phyloP scores from a whole-genome alignment of 108 stramenopile genomes.

The Cyclostephanos invisitatus region DNA sequence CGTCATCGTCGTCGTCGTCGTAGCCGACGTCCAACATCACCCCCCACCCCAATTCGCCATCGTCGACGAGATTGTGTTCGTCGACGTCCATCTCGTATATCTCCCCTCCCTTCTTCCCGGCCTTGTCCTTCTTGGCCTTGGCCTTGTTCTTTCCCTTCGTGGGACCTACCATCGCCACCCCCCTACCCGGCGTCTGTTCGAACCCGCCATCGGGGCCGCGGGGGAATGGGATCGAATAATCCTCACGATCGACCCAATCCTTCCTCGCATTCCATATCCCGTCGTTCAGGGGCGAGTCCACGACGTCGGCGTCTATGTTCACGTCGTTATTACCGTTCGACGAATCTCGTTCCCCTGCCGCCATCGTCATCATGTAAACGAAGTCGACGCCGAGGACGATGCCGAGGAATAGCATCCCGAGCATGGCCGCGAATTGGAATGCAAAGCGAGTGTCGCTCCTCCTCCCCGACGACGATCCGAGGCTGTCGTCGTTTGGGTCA shows the following conservation, averaged over 20 bases:
- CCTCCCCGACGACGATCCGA: not conserved
- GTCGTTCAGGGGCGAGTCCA: no score
- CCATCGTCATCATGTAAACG: conserved; percentile 3
- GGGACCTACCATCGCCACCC: no score
- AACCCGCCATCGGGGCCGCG: not conserved
- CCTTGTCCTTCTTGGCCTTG: conserved; percentile 10
- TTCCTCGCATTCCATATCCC: no score
- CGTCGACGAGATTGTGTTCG: not conserved
- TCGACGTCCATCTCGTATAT: not conserved
- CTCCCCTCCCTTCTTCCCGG: conserved; percentile 13
- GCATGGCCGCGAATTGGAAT: conserved; percentile 30
- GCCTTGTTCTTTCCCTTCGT: conserved; percentile 5
- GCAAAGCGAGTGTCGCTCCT: conserved; percentile 11
- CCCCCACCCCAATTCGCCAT: not conserved
- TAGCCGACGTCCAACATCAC: not conserved
- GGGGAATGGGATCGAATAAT: not conserved
- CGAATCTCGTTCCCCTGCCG: no score
- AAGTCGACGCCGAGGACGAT: conserved; percentile 15
- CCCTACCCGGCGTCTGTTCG: not conserved
- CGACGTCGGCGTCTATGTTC: not conserved
- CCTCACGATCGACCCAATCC: not conserved
- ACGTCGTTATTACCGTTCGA: not conserved
- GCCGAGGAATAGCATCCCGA: conserved; percentile 19
- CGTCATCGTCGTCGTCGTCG: conserved; percentile 4
- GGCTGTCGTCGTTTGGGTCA: not conserved